Evolutionary conservation across 2,329 filamentous ascomycete genomes (phyloP).

Genomic region (Botrytis deweyae): DNA sequence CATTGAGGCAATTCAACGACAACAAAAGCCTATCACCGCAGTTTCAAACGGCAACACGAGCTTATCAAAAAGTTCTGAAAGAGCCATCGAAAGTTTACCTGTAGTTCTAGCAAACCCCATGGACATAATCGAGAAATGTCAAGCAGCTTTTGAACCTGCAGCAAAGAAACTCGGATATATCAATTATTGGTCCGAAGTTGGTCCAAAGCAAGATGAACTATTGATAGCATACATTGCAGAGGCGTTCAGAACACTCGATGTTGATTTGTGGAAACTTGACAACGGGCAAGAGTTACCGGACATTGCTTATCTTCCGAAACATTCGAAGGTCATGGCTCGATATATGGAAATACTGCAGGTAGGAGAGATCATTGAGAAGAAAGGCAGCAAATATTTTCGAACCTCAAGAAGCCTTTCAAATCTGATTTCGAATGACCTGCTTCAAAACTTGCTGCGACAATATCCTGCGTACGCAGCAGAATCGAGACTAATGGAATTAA

Average conservation of each 20-base stretch:
- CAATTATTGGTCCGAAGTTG: slow-evolving; percentile 6
- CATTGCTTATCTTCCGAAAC: slow-evolving; percentile 29
- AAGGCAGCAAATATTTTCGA: slow-evolving; percentile 12
- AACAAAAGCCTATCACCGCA: neutral
- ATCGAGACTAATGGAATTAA: slow-evolving; percentile 26
- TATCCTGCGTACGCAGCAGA: slow-evolving; percentile 39
- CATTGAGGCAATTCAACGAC: neutral
- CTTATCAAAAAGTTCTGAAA: too few species aligned
- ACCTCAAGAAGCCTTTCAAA: slow-evolving; percentile 11
- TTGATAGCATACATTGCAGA: slow-evolving; percentile 35
- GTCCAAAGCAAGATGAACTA: slow-evolving; percentile 3
- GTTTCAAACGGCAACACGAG: neutral
- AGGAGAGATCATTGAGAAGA: slow-evolving; percentile 24
- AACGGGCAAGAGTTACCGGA: slow-evolving; percentile 29
- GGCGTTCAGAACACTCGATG: slow-evolving; percentile 37
- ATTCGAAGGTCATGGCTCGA: slow-evolving; percentile 34
- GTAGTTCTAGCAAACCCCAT: neutral
- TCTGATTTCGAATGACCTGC: neutral
- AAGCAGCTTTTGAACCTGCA: neutral
- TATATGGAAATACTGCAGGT: slow-evolving; percentile 37
- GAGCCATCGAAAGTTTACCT: neutral
- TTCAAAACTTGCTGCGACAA: slow-evolving; percentile 29
- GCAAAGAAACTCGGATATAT: slow-evolving; percentile 1
- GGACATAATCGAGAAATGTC: neutral
- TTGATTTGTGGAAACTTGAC: slow-evolving; percentile 27